These are phyloP conservation scores for Pachyrhizus erosus DNA, from an alignment of 306 rosid genomes.

Conservation along the genomic window DNA sequence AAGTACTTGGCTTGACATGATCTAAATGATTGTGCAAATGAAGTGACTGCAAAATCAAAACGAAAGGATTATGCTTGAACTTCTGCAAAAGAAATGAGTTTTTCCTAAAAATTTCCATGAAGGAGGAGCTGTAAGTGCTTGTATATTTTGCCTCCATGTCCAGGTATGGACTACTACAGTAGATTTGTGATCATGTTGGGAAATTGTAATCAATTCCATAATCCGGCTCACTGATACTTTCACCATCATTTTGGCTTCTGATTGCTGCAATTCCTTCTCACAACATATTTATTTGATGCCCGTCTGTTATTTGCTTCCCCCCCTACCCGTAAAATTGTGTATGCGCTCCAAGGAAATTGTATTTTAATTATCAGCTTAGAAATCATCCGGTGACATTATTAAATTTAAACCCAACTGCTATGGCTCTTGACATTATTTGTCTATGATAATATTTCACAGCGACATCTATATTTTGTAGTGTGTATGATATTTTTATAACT, in stretches of 20 bases:
- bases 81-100: conserved; percentile 44
- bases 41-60: conserved; percentile 41
- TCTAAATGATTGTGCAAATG: conserved; percentile 33
- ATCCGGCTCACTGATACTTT: conserved; percentile 46
- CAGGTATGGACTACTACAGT: conserved; percentile 48
- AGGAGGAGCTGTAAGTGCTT: conserved; percentile 50
- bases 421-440: conserved; percentile 25
- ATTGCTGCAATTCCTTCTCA: conserved; percentile 42
- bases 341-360: conserved; percentile 27
- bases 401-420: conserved; percentile 21
- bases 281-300: conserved; percentile 37
- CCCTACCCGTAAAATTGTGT: neutral
- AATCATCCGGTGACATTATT: conserved; percentile 38
- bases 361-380: conserved; percentile 38
- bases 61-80: conserved; percentile 35
- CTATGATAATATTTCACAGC: conserved; percentile 18
- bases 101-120: conserved; percentile 42
- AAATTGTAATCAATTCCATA: conserved; percentile 55
- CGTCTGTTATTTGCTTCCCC: conserved; percentile 5
- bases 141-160: conserved; percentile 57
- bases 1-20: conserved; percentile 84
- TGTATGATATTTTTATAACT: conserved; percentile 2
- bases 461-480: conserved; percentile 18
- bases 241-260: conserved; percentile 19
- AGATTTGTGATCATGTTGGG: conserved; percentile 50